Evolutionary conservation across 2,329 filamentous ascomycete species (phyloP).

Genomic region (Raffaelea deltoideospora): DNA sequence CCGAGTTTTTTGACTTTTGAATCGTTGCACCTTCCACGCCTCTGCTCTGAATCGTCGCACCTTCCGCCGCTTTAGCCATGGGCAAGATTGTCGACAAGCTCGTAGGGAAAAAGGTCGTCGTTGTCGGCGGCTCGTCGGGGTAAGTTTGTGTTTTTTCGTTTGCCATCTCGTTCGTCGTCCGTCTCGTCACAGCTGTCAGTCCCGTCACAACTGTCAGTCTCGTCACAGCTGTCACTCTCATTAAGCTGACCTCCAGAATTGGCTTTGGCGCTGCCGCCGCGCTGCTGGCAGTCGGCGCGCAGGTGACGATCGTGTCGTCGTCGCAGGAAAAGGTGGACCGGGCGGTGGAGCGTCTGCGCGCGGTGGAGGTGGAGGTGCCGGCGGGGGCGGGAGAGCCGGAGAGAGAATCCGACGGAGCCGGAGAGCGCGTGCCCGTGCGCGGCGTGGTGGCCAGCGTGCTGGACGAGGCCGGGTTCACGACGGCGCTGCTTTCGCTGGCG

Average conservation of each 20-base stretch:
- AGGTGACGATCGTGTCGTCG: conserved; percentile 20
- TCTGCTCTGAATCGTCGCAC: no score
- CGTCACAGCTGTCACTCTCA: background rate
- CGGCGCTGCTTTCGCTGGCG: conserved; percentile 15
- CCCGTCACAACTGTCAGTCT: no score
- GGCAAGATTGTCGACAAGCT: conserved; percentile 16
- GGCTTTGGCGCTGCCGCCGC: conserved; percentile 22
- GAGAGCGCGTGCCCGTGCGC: conserved; percentile 9
- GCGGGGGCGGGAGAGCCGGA: background rate
- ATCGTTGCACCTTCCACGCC: no score
- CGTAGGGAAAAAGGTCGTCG: conserved; percentile 18
- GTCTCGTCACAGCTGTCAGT: no score
- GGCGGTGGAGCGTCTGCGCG: conserved; percentile 16
- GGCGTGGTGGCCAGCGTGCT: conserved; percentile 19
- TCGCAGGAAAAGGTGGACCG: conserved; percentile 15
- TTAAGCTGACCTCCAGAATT: conserved; percentile 15
- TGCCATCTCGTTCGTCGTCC: no score
- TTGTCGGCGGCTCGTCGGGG: conserved; percentile 22
- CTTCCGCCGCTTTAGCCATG: no score
- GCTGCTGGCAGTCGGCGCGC: conserved; percentile 19
- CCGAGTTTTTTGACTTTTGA: no score
- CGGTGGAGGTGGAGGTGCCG: conserved; percentile 1
- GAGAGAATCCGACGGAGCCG: no score
- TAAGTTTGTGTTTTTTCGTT: conserved; percentile 5
- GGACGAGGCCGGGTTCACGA: conserved; percentile 18